Base-by-base conservation (phyloP, 345 rosid species). In the Eucalyptus grandis region DNA sequence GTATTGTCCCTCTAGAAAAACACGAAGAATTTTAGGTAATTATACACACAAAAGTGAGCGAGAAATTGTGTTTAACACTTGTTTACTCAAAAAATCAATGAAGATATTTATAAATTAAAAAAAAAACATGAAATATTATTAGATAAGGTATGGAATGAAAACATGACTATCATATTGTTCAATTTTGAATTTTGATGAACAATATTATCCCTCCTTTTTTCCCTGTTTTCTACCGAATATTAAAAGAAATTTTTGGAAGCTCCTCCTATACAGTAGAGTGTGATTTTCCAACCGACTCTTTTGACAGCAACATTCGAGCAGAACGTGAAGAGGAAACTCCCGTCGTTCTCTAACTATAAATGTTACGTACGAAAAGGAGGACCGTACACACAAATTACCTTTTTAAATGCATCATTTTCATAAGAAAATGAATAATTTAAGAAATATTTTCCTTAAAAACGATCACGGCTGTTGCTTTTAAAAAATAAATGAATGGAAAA, bases 381-480 rank as follows among this genome's bases (percentile, higher is more conserved):
- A n/a, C 5, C 40, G 19, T 65, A n/a, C 37, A 15, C 21, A 1
- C 40, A 65, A 65, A 65, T 65, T n/a, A 65, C 77, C 4, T n/a
- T 65, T n/a, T 14, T 3, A 51, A 60, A 27, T 60, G 16, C 4
- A 6, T 65, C 5, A 14, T 8, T 65, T 65, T 65, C 17, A n/a
- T 4, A 0, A 3, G 1, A 30, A 65, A 14, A n/a, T 14, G 9
- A 65, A 65, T n/a, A 7, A 30, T 65, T 65, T 65, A 2, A 15
- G 14, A 62, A 14, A 65, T n/a, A 14, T 19, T 1, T n/a, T 65
- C 5, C 0, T 21, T 14, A 15, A 65, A 65, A n/a, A 65, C 0
- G 2, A 65, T 14, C 6, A 2, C 2, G 0, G 4, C 0, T 8
- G 0, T 65, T 65, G 11, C 16, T 8, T 15, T 65, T 14, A 15